These are phyloP conservation scores for Aureobasidium sp. DNA, from an alignment of 2,329 filamentous ascomycete species.

Conservation along the genomic window DNA sequence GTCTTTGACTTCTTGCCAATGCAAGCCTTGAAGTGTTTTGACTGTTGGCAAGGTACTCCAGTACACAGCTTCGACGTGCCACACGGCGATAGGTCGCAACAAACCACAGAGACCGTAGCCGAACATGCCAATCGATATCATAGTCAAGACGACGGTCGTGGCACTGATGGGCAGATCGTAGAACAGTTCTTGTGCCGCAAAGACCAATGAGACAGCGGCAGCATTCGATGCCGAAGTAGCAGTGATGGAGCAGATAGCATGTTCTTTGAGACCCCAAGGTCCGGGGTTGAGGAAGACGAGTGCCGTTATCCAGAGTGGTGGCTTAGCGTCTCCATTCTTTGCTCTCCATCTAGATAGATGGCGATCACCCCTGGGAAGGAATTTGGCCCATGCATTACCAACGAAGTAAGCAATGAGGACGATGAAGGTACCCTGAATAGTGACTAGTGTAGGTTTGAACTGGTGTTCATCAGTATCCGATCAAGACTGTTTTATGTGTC, in stretches of 20 bases:
- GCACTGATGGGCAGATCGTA: slow-evolving; percentile 41
- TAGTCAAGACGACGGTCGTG: slow-evolving; percentile 40
- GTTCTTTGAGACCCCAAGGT: slow-evolving; percentile 48
- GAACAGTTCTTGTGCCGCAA: slow-evolving; percentile 39
- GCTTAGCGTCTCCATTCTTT: slow-evolving; percentile 32
- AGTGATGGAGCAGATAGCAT: slow-evolving; percentile 27
- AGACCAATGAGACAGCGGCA: slow-evolving; percentile 26
- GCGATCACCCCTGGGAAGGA: slow-evolving; percentile 45
- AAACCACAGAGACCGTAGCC: slow-evolving; percentile 48
- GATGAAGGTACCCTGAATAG: slow-evolving; percentile 12
- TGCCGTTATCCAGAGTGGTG: slow-evolving; percentile 34
- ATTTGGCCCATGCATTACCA: slow-evolving; percentile 40
- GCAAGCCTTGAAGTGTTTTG: slow-evolving; percentile 46
- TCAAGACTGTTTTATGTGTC: not conserved
- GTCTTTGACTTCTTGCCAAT: slow-evolving; percentile 44
- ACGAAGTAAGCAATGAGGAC: slow-evolving; percentile 42
- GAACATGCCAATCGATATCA: slow-evolving; percentile 48
- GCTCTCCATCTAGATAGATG: slow-evolving; percentile 40
- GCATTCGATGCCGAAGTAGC: slow-evolving; percentile 32
- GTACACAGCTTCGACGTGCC: slow-evolving; percentile 49
- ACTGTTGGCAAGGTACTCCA: slow-evolving; percentile 47
- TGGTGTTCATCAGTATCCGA: not conserved
- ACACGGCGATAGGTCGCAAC: slow-evolving; percentile 46
- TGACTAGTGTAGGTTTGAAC: slow-evolving; percentile 7
- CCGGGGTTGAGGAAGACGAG: slow-evolving; percentile 43